Evolutionary conservation across 208 protist species (phyloP), one percentile per base, ranked within the genome.

Genomic region (Trypanosomatidae sp.): DNA sequence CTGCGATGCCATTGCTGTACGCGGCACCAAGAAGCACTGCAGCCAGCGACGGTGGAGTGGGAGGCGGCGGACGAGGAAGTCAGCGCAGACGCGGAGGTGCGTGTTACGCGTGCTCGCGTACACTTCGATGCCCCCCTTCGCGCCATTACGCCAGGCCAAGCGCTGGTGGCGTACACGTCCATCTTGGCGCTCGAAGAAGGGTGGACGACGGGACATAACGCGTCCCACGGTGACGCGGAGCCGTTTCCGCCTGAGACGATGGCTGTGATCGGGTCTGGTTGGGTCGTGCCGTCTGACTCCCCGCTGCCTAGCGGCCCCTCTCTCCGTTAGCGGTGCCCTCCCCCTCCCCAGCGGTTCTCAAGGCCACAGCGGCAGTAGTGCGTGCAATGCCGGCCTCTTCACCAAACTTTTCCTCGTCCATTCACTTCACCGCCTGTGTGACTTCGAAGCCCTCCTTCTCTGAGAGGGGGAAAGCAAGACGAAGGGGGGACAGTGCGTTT

Each of bases 91-190:
- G 55, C 4, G 33, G 28, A 22, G 25, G 49, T 74, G 49, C 22
- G 56, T 33, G 60, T 82, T 30, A 3, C 25, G 43, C 30, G 41
- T 41, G 70, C 58, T 44, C 47, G 43, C 36, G 82, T 91, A 1
- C 43, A 62, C 12, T 85, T 91, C 19, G 75, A 83, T 8, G 69
- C 60, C 8, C 77, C 87, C 1, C 74, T 90, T 46, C 87, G 90
- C 3, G 86, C 88, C n/a, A 22, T 89, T n/a, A 82, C 86, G 13
- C 10, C 84, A 7, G 90, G 90, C 9, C 90, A 95, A 75, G 80
- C 82, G 46, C 68, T 92, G 6, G 88, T 92, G 44, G 69, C 79
- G 1, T 92, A 95, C 74, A 47, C 71, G 12, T 50, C 82, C 8
- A 47, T 69, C 36, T 0, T 49, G 5, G 67, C 25, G n/a, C 43